phyloP scores from a whole-genome alignment of 345 rosid genomes.

The Corchorus capsularis region DNA sequence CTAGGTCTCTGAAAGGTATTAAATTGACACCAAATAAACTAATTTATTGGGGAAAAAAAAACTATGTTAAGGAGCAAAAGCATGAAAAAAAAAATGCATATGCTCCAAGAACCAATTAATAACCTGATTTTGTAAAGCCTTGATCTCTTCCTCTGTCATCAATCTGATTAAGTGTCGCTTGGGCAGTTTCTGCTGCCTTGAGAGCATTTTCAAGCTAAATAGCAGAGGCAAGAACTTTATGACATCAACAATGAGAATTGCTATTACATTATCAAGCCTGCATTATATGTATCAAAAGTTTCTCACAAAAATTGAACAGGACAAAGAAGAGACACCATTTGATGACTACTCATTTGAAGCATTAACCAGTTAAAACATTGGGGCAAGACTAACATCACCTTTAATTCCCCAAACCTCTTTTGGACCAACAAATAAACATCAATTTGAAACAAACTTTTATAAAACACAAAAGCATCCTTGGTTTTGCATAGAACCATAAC shows the following conservation, averaged over 20 bases:
- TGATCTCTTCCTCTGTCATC: slow-evolving; percentile 87
- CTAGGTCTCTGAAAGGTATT: slow-evolving; percentile 7
- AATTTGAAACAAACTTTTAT: background rate
- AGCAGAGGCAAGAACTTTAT: background rate
- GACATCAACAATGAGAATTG: background rate
- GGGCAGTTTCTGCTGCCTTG: slow-evolving; percentile 74
- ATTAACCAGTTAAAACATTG: background rate
- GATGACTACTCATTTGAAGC: background rate
- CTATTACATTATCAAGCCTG: background rate
- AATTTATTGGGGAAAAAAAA: background rate
- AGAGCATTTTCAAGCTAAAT: slow-evolving; percentile 83
- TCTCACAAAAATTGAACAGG: background rate
- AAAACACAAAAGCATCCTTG: background rate
- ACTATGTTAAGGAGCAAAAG: background rate
- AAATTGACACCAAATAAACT: background rate
- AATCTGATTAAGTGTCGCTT: slow-evolving; percentile 62
- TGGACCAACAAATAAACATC: background rate
- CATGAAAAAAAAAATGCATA: background rate
- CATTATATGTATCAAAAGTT: background rate
- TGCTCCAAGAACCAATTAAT: slow-evolving; percentile 16
- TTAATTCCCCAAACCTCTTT: background rate
- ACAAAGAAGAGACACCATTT: background rate
- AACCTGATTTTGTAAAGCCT: slow-evolving; percentile 90
- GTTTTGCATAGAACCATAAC: background rate
- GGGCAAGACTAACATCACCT: background rate